Percentiles rank a stretch among this genome's conserved stretches.
Conservation (phyloP, 2,329 filamentous ascomycete genomes). For the Endocalyx cinctus region DNA sequence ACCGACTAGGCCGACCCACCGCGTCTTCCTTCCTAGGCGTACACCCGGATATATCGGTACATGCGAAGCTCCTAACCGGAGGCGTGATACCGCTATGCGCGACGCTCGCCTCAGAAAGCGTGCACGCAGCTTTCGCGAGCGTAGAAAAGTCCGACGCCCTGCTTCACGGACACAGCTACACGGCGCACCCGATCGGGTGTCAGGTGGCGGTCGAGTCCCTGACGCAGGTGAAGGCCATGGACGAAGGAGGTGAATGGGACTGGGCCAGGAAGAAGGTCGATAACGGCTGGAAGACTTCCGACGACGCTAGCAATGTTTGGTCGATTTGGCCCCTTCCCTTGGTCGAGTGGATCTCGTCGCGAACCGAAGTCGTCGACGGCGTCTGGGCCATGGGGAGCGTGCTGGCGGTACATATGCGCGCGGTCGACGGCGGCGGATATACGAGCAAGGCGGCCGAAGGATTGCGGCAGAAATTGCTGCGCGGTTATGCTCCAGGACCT, state of each 20-base stretch:
- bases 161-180: conserved; percentile 83
- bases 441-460: conserved; percentile 41
- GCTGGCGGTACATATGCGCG: conserved; percentile 56
- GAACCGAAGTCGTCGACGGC: conserved; percentile 50
- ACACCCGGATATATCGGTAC: conserved; percentile 70
- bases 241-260: conserved; percentile 52
- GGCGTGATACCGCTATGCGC: conserved; percentile 73
- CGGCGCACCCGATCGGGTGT: conserved; percentile 77
- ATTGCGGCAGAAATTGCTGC: conserved; percentile 34
- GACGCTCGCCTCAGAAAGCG: conserved; percentile 67
- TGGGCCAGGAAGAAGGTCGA: conserved; percentile 42
- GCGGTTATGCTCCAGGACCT: conserved; percentile 2
- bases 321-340: conserved; percentile 66
- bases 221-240: conserved; percentile 53
- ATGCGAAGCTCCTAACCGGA: conserved; percentile 80
- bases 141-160: conserved; percentile 73
- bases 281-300: conserved; percentile 34
- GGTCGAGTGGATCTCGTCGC: conserved; percentile 52
- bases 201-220: conserved; percentile 70
- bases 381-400: conserved; percentile 73
- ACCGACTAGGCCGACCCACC: conserved; percentile 70
- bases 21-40: conserved; percentile 65
- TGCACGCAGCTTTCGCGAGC: conserved; percentile 68
- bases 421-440: conserved; percentile 39
- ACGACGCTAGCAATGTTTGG: conserved; percentile 40